Evolutionary conservation across 306 rosid genomes (phyloP).

Genomic region (Carpinus viminea): DNA sequence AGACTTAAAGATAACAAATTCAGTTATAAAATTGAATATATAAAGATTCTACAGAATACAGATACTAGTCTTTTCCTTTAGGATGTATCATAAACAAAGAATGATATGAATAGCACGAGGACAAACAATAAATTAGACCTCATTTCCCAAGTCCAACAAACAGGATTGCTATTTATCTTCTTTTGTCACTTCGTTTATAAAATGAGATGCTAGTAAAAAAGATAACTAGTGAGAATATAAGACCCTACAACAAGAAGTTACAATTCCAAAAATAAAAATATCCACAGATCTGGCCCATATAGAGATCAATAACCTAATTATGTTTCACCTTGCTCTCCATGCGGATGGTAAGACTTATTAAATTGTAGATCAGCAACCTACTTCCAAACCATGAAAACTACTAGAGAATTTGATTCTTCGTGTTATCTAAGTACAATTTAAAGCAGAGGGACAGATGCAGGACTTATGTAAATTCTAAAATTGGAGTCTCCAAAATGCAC

Average conservation of each 20-base stretch:
- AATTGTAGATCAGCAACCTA: neutral
- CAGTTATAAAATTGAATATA: neutral
- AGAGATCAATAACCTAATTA: constrained; percentile 1
- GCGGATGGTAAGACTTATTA: constrained; percentile 1
- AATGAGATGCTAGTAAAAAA: neutral
- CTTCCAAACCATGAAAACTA: constrained; percentile 10
- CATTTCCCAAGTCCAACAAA: neutral
- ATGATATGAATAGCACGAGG: neutral
- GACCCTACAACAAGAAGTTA: neutral
- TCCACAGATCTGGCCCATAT: neutral
- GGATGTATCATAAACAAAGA: neutral
- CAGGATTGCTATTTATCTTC: neutral
- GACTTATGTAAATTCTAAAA: neutral
- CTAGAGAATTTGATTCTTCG: neutral
- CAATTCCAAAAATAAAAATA: constrained; percentile 5
- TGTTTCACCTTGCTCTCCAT: neutral
- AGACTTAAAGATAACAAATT: neutral
- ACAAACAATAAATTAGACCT: neutral
- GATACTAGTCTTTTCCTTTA: neutral
- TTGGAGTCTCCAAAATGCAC: neutral
- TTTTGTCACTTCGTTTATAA: neutral
- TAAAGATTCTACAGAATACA: neutral
- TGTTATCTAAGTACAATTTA: constrained; percentile 7
- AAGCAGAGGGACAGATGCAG: constrained; percentile 16
- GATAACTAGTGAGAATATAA: neutral